Percentiles rank a stretch among this genome's conserved stretches.
Conservation (phyloP, 495 filamentous ascomycete genomes). For the Aspergillus affinis region DNA sequence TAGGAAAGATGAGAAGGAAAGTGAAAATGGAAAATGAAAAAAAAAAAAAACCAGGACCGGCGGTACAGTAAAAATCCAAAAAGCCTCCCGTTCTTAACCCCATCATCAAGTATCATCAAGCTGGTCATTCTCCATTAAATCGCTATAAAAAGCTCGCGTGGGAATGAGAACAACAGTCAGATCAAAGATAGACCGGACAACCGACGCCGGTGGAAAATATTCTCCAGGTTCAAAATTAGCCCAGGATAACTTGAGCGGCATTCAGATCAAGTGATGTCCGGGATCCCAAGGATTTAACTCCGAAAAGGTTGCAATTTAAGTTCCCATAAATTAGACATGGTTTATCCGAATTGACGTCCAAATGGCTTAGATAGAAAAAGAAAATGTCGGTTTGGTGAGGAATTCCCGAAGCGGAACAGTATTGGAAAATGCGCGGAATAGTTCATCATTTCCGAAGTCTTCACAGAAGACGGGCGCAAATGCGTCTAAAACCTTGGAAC, state of each 20-base stretch:
- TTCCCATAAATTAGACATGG: conserved; percentile 23
- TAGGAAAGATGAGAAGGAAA: conserved; percentile 15
- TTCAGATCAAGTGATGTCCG: conserved; percentile 24
- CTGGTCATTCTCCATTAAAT: conserved; percentile 31
- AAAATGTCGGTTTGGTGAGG: conserved; percentile 8
- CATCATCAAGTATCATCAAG: conserved; percentile 23
- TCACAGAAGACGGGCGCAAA: conserved; percentile 21
- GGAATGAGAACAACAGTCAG: conserved; percentile 11
- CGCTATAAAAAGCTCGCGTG: conserved; percentile 10
- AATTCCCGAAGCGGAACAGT: conserved; percentile 14
- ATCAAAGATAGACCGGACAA: conserved; percentile 12
- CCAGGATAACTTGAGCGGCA: conserved; percentile 20
- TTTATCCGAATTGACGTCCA: conserved; percentile 22
- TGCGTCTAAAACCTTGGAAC: conserved; percentile 6
- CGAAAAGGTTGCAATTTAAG: conserved; percentile 21
- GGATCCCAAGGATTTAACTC: conserved; percentile 21
- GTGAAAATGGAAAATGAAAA: conserved; percentile 6
- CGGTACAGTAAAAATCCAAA: conserved; percentile 21
- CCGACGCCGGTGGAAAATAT: conserved; percentile 16
- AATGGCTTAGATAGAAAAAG: conserved; percentile 16
- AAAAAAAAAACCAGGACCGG: background rate
- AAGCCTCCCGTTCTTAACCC: conserved; percentile 34
- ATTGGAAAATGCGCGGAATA: conserved; percentile 11
- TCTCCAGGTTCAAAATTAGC: conserved; percentile 12
- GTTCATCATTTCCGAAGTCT: conserved; percentile 24